Evolutionary conservation across 257 asterid species (phyloP).

Genomic region (Penstemon newberryi): DNA sequence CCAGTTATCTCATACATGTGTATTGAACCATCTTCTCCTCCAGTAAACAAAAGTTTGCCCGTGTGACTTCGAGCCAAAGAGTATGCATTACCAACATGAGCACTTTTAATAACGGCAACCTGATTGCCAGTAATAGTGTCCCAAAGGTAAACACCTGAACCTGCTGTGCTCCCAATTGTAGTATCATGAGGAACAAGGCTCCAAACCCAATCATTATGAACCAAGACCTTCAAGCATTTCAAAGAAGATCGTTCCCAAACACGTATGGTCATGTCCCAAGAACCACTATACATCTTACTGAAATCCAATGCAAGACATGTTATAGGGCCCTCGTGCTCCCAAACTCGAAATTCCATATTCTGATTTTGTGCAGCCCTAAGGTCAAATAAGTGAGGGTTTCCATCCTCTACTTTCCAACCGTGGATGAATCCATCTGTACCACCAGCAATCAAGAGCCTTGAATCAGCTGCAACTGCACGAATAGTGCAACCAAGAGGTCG

Average conservation of each 20-base stretch:
- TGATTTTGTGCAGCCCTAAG: constrained; percentile 58
- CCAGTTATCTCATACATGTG: constrained; percentile 77
- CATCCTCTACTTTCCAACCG: constrained; percentile 89
- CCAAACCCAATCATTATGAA: constrained; percentile 96
- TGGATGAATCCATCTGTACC: constrained; percentile 95
- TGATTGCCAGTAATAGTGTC: constrained; percentile 52
- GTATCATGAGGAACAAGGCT: constrained; percentile 81
- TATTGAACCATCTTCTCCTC: constrained; percentile 93
- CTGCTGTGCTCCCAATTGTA: constrained; percentile 74
- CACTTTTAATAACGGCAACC: constrained; percentile 40
- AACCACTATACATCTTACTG: constrained; percentile 79
- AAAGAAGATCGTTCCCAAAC: constrained; percentile 76
- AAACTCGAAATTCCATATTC: constrained; percentile 64
- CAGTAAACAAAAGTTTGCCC: constrained; percentile 83
- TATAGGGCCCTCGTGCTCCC: constrained; percentile 93
- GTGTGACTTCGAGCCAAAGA: constrained; percentile 84
- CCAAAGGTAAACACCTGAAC: constrained; percentile 76
- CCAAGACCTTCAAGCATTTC: constrained; percentile 64
- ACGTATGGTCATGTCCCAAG: constrained; percentile 96
- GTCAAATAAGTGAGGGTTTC: constrained; percentile 76
- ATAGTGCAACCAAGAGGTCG: constrained; percentile 88
- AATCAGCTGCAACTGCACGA: constrained; percentile 90
- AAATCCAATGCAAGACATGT: constrained; percentile 88
- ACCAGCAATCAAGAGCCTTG: constrained; percentile 80
- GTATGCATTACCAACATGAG: constrained; percentile 61